Evolutionary conservation across 2,329 filamentous ascomycete genomes (phyloP).

Genomic region (Magnaporthiopsis incrustans): DNA sequence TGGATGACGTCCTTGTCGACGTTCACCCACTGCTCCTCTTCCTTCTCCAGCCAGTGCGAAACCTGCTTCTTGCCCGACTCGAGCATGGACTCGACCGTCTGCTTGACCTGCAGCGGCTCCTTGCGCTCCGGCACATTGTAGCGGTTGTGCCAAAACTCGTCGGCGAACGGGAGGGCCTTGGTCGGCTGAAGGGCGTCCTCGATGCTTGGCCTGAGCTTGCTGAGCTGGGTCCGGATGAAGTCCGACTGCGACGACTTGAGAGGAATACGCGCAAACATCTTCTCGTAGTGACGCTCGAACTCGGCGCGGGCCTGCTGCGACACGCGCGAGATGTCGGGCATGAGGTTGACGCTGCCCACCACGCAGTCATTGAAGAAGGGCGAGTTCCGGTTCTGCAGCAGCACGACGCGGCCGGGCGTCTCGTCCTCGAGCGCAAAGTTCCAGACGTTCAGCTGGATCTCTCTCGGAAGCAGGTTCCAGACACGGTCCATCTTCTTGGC

Average conservation of each 20-base stretch:
- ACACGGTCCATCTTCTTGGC: slow-evolving; percentile 3
- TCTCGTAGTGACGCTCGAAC: slow-evolving; percentile 1
- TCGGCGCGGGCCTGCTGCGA: neutral
- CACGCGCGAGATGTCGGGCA: neutral
- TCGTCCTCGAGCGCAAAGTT: neutral
- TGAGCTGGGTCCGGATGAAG: neutral
- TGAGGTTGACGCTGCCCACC: neutral
- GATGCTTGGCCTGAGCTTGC: neutral
- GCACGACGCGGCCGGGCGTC: neutral
- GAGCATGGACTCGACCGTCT: neutral
- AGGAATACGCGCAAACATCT: slow-evolving; percentile 5
- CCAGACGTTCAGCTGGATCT: slow-evolving; percentile 5
- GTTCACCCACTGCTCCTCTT: slow-evolving; percentile 6
- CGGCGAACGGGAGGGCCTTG: neutral
- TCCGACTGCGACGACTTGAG: neutral
- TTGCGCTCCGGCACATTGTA: neutral
- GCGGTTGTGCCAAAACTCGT: slow-evolving; percentile 1
- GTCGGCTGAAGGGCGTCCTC: neutral
- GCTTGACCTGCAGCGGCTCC: neutral
- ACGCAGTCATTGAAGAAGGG: neutral
- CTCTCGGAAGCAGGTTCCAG: slow-evolving; percentile 1
- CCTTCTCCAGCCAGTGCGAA: neutral
- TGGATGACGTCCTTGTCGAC: slow-evolving; percentile 4
- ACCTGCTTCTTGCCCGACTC: neutral
- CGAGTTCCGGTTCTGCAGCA: neutral